phyloP scores from a whole-genome alignment of 805 yeast genomes.

The Candida schatavii region DNA sequence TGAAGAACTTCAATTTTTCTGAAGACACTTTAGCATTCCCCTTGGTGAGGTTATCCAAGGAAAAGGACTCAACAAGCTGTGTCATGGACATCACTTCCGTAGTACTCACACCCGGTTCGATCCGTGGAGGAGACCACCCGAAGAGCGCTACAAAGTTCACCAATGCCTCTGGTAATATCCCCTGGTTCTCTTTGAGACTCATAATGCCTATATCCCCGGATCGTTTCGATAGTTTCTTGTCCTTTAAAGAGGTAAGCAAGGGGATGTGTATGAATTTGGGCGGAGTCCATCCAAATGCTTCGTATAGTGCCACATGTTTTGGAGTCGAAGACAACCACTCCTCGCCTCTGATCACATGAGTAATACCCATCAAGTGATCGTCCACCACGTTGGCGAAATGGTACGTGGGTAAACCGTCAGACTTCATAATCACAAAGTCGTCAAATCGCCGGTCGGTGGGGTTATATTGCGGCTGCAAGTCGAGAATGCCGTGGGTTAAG shows the following conservation, averaged over 20 bases:
- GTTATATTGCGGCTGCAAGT: conserved; percentile 79
- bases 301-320: conserved; percentile 82
- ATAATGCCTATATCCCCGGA: conserved; percentile 76
- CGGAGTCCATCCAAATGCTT: conserved; percentile 80
- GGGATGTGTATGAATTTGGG: conserved; percentile 92
- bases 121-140: conserved; percentile 90
- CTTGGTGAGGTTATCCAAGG: conserved; percentile 72
- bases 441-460: conserved; percentile 71
- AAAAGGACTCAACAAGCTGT: conserved; percentile 55
- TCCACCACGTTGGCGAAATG: conserved; percentile 96
- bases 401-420: conserved; percentile 95
- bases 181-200: conserved; percentile 50
- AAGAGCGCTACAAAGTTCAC: conserved; percentile 83
- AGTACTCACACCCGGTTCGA: conserved; percentile 41
- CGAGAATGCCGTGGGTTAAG: conserved; percentile 70
- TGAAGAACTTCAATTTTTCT: conserved; percentile 70
- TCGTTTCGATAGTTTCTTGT: conserved; percentile 82
- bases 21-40: conserved; percentile 93
- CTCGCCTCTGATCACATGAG: conserved; percentile 95
- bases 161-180: conserved; percentile 82
- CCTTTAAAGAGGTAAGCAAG: conserved; percentile 65
- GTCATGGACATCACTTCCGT: conserved; percentile 52
- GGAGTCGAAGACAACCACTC: conserved; percentile 98
- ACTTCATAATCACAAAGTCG: conserved; percentile 84
- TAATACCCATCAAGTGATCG: conserved; percentile 87